phyloP scores from a whole-genome alignment of 768 basidiomycete species.

The Mrakia gelida region DNA sequence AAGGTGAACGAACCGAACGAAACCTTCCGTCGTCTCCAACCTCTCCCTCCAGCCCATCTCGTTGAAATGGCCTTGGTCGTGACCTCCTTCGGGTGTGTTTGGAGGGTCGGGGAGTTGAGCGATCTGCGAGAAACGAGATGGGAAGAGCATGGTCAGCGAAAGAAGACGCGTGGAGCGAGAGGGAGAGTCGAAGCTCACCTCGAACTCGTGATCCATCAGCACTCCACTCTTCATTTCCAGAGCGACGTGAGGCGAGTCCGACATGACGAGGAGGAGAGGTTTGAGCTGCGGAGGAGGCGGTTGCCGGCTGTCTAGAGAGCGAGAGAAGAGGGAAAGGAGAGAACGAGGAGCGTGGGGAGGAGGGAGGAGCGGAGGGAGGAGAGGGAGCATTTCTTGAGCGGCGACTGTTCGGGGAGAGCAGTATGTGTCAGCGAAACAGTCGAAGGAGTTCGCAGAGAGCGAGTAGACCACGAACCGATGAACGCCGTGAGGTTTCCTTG shows the following conservation, averaged over 20 bases:
- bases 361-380: background rate
- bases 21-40: background rate
- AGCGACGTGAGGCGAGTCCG: background rate
- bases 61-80: background rate
- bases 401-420: background rate
- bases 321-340: background rate
- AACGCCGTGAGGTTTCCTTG: background rate
- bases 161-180: background rate
- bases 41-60: background rate
- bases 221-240: background rate
- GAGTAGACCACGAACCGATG: background rate
- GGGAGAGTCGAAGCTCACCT: background rate
- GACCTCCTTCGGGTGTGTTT: background rate
- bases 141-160: background rate
- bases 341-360: background rate
- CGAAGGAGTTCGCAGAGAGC: background rate
- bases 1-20: background rate
- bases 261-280: slow-evolving; percentile 1
- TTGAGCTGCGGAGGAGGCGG: background rate
- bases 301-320: background rate
- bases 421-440: background rate
- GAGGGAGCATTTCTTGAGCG: slow-evolving; percentile 8
- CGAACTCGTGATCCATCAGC: slow-evolving; percentile 5
- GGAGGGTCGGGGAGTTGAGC: background rate
- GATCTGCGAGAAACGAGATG: background rate